Base-by-base conservation (phyloP, 768 basidiomycete genomes). In the Pleurotus sapidus region DNA sequence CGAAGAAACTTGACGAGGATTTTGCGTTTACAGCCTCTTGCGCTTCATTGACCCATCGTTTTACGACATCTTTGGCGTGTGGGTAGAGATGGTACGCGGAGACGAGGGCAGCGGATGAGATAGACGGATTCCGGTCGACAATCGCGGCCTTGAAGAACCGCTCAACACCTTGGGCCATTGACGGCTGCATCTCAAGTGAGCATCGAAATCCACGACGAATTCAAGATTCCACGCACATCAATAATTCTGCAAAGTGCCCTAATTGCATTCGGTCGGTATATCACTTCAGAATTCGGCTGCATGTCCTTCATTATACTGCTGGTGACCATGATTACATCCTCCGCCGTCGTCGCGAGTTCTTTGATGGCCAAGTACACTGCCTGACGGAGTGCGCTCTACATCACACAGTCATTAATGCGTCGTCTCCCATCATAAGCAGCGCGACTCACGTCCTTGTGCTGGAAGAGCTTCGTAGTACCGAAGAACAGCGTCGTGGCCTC, bases 251-350 rank as follows among this genome's bases (percentile, higher is more conserved):
- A 95, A 5, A 99, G 79, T 5, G 96, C 95, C 62, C 97, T 87
- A 64, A 98, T 99, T 14, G 97, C 91, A 72, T 99, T 99, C 30
- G 97, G 93, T 55, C 97, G 83, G 73, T 99, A 99, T 60, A 99
- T 94, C 66, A 98, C 96, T 73, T 99, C 97, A 49, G 94, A 89
- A 69, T 97, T 98, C 55, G 95, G 91, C 67, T 99, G 97, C 94
- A 98, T 99, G 68, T 99, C 97, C 78, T 98, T 98, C 95, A 97
- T 97, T 72, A 99, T 98, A 67, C 94, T 97, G 71, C 89, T 92
- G 8, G 97, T 99, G 60, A 98, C 95, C 94, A 99, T 99, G 64
- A 99, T 97, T 25, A 98, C 94, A 78, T 98, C 96, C 72, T 99
- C 95, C 14, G 97, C 93, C n/a, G 90, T 89, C 37, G 84, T 87